Conservation (phyloP, 345 rosid genomes). For the Hibiscus trionum region DNA sequence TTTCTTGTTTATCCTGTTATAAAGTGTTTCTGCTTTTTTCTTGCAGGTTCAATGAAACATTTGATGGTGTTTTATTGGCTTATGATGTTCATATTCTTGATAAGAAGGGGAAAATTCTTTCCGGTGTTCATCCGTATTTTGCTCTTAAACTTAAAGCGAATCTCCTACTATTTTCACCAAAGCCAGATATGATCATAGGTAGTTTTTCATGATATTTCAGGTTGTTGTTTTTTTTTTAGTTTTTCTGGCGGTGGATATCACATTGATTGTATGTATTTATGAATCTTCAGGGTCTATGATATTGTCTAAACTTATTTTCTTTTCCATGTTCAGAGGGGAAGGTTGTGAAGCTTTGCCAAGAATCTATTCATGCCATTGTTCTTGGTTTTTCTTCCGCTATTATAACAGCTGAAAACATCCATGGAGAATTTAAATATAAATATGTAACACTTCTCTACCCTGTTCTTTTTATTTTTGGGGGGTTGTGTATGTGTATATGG, state of each 20-base stretch:
- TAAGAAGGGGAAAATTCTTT: constrained; percentile 50
- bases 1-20: not conserved
- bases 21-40: constrained; percentile 5
- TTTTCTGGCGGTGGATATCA: not conserved
- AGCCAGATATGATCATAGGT: constrained; percentile 67
- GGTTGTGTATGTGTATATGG: not conserved
- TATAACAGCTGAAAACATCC: constrained; percentile 53
- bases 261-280: not conserved
- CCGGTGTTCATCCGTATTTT: constrained; percentile 56
- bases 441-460: not conserved
- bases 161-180: constrained; percentile 66
- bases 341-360: constrained; percentile 56
- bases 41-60: constrained; percentile 53
- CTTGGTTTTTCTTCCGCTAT: constrained; percentile 82
- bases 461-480: not conserved
- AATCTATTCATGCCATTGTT: constrained; percentile 64
- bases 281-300: not conserved
- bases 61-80: constrained; percentile 19
- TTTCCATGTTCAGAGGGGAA: constrained; percentile 51
- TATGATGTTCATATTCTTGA: constrained; percentile 37
- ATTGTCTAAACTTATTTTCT: constrained; percentile 1
- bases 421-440: constrained; percentile 37
- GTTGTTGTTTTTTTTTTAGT: not conserved
- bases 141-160: constrained; percentile 54
- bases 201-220: not conserved